A percentile compares a stretch with the other conserved stretches of the same genome.
Evolutionary conservation across 257 asterid genomes (phyloP).

Genomic region (Anisodus acutangulus): DNA sequence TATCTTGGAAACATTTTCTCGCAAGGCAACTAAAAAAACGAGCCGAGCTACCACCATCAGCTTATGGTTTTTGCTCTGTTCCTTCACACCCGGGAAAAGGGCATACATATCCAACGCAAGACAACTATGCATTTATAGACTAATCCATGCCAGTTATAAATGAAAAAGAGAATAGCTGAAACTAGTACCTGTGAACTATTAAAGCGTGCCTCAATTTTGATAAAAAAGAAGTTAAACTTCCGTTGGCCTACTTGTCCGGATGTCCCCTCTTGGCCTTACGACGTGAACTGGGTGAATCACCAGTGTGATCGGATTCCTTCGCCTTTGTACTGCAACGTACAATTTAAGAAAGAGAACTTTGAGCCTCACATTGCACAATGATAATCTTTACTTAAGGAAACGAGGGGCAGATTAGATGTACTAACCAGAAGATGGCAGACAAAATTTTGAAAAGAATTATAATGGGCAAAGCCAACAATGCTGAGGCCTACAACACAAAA

Average conservation of each 20-base stretch:
- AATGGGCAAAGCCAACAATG: conserved; percentile 73
- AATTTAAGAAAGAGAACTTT: neutral
- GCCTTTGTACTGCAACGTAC: conserved; percentile 54
- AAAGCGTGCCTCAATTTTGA: neutral
- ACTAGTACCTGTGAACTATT: conserved; percentile 2
- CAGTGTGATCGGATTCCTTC: conserved; percentile 40
- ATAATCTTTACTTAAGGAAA: conserved; percentile 3
- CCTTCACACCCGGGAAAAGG: neutral
- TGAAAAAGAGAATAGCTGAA: neutral
- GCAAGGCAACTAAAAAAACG: neutral
- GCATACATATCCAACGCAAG: neutral
- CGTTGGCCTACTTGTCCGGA: conserved; percentile 39
- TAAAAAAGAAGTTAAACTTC: neutral
- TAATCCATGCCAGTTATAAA: neutral
- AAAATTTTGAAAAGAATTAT: conserved; percentile 47
- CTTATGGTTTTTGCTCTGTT: neutral
- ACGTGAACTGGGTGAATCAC: conserved; percentile 46
- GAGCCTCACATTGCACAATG: neutral
- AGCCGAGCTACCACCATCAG: neutral
- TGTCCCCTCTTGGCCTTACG: conserved; percentile 53
- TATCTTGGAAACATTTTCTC: neutral
- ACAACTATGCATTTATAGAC: neutral
- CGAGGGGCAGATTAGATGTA: neutral
- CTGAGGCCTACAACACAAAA: conserved; percentile 64
- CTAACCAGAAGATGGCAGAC: conserved; percentile 64